Percentiles rank a stretch among this genome's conserved stretches.
Conservation (phyloP, 768 basidiomycete genomes). For the Amanita muscaria region DNA sequence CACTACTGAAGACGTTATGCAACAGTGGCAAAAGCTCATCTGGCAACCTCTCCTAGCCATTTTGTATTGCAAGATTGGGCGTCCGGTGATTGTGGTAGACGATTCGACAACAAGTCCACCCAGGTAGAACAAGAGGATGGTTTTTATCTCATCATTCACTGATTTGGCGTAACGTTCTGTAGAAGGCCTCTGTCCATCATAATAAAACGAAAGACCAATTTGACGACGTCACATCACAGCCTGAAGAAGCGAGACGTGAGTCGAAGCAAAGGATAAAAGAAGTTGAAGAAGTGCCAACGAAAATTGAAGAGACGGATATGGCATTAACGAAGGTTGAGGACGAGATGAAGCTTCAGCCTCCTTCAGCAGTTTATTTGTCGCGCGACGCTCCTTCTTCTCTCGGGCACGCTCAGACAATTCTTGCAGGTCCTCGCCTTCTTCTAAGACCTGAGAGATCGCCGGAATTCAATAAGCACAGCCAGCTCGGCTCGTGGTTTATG, state of each 20-base stretch:
- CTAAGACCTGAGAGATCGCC: conserved; percentile 41
- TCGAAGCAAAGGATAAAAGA: neutral
- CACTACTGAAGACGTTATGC: too few species aligned
- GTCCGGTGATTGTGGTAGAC: too few species aligned
- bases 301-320: conserved; percentile 2
- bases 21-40: too few species aligned
- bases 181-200: neutral
- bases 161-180: too few species aligned
- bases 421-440: conserved; percentile 74
- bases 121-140: too few species aligned
- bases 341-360: conserved; percentile 44
- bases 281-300: neutral
- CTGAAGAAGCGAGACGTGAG: conserved; percentile 1
- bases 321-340: neutral
- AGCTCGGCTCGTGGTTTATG: neutral
- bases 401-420: conserved; percentile 59
- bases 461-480: neutral
- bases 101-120: too few species aligned
- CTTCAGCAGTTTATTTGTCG: conserved; percentile 46
- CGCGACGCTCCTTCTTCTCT: conserved; percentile 58
- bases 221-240: neutral
- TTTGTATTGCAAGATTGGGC: too few species aligned
- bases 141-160: too few species aligned
- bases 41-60: too few species aligned
- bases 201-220: neutral